These are phyloP conservation scores for Puya raimondii DNA, from an alignment of 176 grass and related monocot genomes.

Conservation along the genomic window DNA sequence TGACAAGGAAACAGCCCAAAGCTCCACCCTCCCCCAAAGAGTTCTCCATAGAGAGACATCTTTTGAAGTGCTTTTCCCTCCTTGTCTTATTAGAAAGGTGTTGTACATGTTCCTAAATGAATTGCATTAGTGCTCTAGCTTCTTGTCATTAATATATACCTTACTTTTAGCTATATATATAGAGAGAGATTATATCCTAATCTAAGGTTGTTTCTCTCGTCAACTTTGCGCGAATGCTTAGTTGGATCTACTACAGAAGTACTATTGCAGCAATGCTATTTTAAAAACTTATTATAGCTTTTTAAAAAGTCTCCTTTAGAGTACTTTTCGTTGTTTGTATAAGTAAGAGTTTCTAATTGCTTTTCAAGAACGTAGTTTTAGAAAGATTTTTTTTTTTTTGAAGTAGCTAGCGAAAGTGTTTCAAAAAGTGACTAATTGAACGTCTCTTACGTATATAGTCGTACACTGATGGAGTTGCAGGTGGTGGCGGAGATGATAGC, in stretches of 20 bases:
- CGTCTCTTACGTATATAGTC: too few species aligned
- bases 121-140: neutral
- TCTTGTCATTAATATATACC: neutral
- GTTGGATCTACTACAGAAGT: neutral
- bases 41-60: conserved; percentile 19
- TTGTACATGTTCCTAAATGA: neutral
- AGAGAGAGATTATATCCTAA: neutral
- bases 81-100: conserved; percentile 80
- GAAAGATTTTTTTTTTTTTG: too few species aligned
- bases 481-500: conserved; percentile 71
- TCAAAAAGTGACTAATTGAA: too few species aligned
- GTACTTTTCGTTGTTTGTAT: too few species aligned
- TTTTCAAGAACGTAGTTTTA: too few species aligned
- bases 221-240: neutral
- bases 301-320: too few species aligned
- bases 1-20: conserved; percentile 45
- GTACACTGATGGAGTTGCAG: conserved; percentile 22
- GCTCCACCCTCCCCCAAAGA: conserved; percentile 13
- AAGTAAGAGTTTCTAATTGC: too few species aligned
- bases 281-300: too few species aligned
- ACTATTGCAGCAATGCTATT: too few species aligned
- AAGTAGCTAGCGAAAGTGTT: too few species aligned
- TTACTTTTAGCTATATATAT: neutral
- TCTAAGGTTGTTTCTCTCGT: neutral
- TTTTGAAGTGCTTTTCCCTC: conserved; percentile 49